Conservation (phyloP, 2,329 filamentous ascomycete species). For the Diaporthe nobilis region DNA sequence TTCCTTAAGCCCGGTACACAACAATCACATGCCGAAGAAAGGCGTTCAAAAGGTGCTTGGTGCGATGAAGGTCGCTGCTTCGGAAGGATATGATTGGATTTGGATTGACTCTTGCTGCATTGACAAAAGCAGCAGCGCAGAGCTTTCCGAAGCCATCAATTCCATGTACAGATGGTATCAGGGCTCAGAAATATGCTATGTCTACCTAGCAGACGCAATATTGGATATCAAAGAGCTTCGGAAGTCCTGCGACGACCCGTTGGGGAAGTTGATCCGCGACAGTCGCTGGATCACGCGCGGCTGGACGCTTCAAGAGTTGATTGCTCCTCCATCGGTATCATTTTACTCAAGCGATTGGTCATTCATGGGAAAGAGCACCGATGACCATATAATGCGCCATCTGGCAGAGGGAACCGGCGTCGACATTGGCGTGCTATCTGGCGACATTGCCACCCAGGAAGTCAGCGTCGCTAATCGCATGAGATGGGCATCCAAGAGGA, state of each 20-base stretch:
- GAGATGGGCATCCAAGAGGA: constrained; percentile 48
- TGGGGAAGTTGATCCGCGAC: neutral
- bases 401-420: neutral
- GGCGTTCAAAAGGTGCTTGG: neutral
- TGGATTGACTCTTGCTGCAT: constrained; percentile 24
- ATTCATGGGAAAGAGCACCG: constrained; percentile 42
- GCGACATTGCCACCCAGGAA: constrained; percentile 6
- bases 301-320: constrained; percentile 37
- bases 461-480: constrained; percentile 45
- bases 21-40: too few species aligned
- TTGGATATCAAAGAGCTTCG: too few species aligned
- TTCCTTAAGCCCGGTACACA: too few species aligned
- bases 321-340: constrained; percentile 44
- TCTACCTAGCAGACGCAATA: neutral
- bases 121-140: constrained; percentile 18
- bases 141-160: constrained; percentile 6
- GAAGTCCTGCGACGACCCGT: too few species aligned
- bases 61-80: neutral
- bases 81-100: neutral
- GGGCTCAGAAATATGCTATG: neutral
- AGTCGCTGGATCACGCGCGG: constrained; percentile 37
- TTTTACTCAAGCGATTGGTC: constrained; percentile 45
- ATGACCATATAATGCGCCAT: constrained; percentile 32
- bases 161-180: constrained; percentile 23
- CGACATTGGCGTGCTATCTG: neutral